A percentile compares a stretch with the other conserved stretches of the same genome.
Evolutionary conservation across 2,329 filamentous ascomycete genomes (phyloP).

Genomic region (Purpureocillium lavendulum): DNA sequence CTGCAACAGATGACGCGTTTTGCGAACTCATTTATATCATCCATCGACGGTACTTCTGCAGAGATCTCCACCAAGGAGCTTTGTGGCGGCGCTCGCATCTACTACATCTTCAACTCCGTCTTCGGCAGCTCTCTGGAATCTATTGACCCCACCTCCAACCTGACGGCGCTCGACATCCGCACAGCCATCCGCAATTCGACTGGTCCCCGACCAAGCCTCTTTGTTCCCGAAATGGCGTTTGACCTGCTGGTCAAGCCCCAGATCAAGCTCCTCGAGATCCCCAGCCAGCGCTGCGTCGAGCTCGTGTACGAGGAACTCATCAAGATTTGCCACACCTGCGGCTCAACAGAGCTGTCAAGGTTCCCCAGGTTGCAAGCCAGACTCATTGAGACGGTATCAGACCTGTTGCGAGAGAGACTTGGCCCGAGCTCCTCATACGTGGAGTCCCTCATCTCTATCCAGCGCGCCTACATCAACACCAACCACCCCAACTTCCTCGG

Average conservation of each 20-base stretch:
- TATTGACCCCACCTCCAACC: constrained; percentile 91
- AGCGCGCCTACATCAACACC: constrained; percentile 97
- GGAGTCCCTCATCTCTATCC: constrained; percentile 93
- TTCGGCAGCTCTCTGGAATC: constrained; percentile 95
- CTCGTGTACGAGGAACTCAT: constrained; percentile 98
- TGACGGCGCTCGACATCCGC: constrained; percentile 88
- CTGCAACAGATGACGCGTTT: constrained; percentile 97
- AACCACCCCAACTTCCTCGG: constrained; percentile 98
- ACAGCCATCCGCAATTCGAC: constrained; percentile 98
- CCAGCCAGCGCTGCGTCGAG: constrained; percentile 93
- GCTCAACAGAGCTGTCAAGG: constrained; percentile 83
- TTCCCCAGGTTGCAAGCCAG: constrained; percentile 93
- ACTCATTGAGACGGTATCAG: constrained; percentile 95
- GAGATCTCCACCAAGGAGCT: constrained; percentile 98
- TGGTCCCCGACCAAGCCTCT: constrained; percentile 87
- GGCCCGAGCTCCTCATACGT: constrained; percentile 87
- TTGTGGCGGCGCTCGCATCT: constrained; percentile 88
- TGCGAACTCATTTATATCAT: constrained; percentile 94
- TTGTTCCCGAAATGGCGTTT: constrained; percentile 95
- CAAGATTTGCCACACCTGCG: constrained; percentile 98
- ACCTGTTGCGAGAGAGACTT: constrained; percentile 83
- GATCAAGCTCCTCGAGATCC: constrained; percentile 92
- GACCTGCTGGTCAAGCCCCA: constrained; percentile 96
- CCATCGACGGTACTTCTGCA: constrained; percentile 95
- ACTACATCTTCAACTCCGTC: constrained; percentile 98